Base-by-base conservation (phyloP, 2,329 filamentous ascomycete species). In the Fusarium sp. region DNA sequence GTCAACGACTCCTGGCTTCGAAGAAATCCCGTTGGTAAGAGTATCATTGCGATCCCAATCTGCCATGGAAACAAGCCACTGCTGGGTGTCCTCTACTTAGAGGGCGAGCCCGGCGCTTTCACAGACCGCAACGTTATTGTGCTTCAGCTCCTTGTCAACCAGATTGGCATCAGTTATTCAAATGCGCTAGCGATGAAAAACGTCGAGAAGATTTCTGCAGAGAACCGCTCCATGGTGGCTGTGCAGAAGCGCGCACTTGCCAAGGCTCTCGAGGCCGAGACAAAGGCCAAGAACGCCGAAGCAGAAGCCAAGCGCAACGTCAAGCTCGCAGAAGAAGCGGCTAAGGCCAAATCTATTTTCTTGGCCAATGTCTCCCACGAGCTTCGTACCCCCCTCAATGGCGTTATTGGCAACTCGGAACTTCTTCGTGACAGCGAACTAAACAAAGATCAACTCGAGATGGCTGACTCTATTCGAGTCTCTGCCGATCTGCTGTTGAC, bases 391-490 rank as follows among this genome's bases (percentile, higher is more conserved):
- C 93, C 93, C 1, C 89, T 97, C 48, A 94, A 95, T 58, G 93
- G 93, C 28, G 92, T 96, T 10, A 94, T 96, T 72, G 93, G 93
- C 45, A 96, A 96, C 83, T 92, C 91, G 12, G 93, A 97, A 76
- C 85, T 97, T 17, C 79, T 96, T 9, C 85, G 92, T 46, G 93
- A 96, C 73, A 94, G 91, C 71, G 82, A 86, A 21, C 82, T 96
- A 52, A 89, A 91, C 67, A 86, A 84, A 59, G 92, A 96, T 65
- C 92, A 96, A 77, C 84, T 89, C 30, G 93, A 96, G 69, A 96
- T 94, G 83, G 91, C 92, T 6, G 93, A 96, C 74, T 95, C 93
- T 17, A 96, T 96, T 54, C 88, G 93, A 48, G 86, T 94, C 30
- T 96, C 92, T 47, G 93, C 93, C 0, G 94, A 97, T 75, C 88